Conservation (phyloP, 805 yeast genomes). For the Barnettozyma pratensis region DNA sequence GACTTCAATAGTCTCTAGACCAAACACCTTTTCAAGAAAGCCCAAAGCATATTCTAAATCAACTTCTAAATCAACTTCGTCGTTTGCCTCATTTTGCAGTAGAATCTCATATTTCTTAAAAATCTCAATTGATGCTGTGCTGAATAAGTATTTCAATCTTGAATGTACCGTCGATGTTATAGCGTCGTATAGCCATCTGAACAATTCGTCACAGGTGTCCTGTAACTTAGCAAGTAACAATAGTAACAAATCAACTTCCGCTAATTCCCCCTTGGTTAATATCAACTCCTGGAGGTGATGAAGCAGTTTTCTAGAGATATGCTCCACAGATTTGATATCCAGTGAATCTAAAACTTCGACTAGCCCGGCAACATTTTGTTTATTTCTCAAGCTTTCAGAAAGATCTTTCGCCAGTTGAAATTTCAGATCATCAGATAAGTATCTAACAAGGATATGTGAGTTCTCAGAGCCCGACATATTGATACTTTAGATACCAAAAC, state of each 20-base stretch:
- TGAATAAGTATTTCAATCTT: constrained; percentile 6
- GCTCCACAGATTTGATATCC: background rate
- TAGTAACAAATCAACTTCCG: background rate
- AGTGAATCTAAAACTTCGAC: constrained; percentile 8
- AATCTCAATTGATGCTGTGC: background rate
- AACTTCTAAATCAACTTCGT: background rate
- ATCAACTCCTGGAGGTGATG: background rate
- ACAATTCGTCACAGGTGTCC: background rate
- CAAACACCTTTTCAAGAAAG: background rate
- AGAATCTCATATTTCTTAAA: background rate
- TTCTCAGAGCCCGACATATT: background rate
- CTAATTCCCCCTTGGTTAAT: background rate
- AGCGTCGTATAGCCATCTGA: constrained; percentile 7
- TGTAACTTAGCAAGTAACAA: constrained; percentile 8
- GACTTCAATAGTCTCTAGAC: constrained; percentile 3
- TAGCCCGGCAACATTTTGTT: constrained; percentile 9
- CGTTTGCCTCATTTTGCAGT: too few relatives aligned
- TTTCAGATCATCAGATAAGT: constrained; percentile 5
- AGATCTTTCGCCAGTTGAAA: constrained; percentile 4
- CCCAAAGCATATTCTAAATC: background rate
- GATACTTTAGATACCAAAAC: too few relatives aligned
- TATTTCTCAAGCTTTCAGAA: constrained; percentile 2
- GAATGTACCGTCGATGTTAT: constrained; percentile 2
- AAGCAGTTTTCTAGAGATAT: constrained; percentile 4
- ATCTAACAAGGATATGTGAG: constrained; percentile 4